Conservation (phyloP, 176 grass and related monocot genomes). For the Elymus sibiricus region DNA sequence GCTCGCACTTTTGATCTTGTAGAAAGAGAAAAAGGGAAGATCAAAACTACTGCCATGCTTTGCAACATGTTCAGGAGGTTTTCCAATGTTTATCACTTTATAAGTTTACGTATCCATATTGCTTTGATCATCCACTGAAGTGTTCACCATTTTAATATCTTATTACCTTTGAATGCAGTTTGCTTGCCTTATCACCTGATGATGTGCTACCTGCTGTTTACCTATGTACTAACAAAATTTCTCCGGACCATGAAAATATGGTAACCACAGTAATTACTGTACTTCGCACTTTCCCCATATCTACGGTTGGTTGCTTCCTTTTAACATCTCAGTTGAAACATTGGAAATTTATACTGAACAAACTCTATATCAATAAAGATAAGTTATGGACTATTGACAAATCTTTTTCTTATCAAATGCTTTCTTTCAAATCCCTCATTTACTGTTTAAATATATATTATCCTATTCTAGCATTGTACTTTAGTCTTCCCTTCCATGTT, state of each 20-base stretch:
- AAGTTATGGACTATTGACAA: conserved; percentile 9
- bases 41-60: conserved; percentile 76
- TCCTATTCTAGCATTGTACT: background rate
- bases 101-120: background rate
- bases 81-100: conserved; percentile 29
- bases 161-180: conserved; percentile 56
- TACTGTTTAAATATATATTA: background rate
- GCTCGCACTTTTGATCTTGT: conserved; percentile 88
- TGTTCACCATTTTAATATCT: conserved; percentile 29
- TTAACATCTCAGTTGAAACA: background rate
- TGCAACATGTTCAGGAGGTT: conserved; percentile 98
- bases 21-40: conserved; percentile 94
- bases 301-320: conserved; percentile 16
- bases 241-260: conserved; percentile 89
- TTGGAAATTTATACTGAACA: background rate
- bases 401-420: background rate
- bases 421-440: background rate
- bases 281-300: background rate
- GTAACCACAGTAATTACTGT: conserved; percentile 40
- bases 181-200: conserved; percentile 87
- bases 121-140: conserved; percentile 18
- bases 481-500: background rate
- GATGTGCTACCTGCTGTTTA: conserved; percentile 95
- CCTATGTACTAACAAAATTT: conserved; percentile 90
- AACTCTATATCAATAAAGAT: background rate